Percentiles rank a stretch among this genome's conserved stretches.
phyloP scores from a whole-genome alignment of 768 basidiomycete genomes.

The Pleurotus ostreatus region DNA sequence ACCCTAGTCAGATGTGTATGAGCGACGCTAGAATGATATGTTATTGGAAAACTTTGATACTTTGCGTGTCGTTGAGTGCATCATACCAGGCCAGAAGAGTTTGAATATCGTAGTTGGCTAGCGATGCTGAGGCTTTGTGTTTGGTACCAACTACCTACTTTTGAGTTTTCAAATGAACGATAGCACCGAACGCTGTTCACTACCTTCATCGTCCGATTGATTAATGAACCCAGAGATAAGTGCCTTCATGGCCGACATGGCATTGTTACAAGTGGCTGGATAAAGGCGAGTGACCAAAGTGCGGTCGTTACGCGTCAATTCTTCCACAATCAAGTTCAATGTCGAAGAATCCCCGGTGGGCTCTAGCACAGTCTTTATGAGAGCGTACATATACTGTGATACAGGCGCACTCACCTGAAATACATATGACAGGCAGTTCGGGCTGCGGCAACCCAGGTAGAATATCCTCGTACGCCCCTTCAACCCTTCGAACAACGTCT shows the following conservation, averaged over 20 bases:
- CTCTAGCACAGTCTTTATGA: constrained; percentile 21
- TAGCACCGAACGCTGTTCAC: neutral
- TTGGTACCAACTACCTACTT: constrained; percentile 28
- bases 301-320: constrained; percentile 9
- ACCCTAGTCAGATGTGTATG: constrained; percentile 12
- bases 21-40: constrained; percentile 1
- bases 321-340: constrained; percentile 37
- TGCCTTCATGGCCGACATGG: constrained; percentile 48
- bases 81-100: constrained; percentile 59
- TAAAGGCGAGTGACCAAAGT: constrained; percentile 44
- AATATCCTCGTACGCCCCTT: constrained; percentile 36
- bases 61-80: constrained; percentile 30
- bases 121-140: constrained; percentile 43
- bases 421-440: constrained; percentile 57
- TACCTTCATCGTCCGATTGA: constrained; percentile 22
- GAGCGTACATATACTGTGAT: neutral
- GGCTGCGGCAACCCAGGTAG: constrained; percentile 54
- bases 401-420: constrained; percentile 41
- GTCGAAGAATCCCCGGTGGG: constrained; percentile 42
- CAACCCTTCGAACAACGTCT: constrained; percentile 39
- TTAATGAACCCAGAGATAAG: constrained; percentile 53
- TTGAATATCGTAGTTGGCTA: constrained; percentile 61
- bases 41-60: constrained; percentile 19
- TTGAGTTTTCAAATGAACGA: neutral
- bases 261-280: constrained; percentile 52